These are phyloP conservation scores for Quercus wislizeni DNA, from an alignment of 306 rosid genomes.

Conservation along the genomic window DNA sequence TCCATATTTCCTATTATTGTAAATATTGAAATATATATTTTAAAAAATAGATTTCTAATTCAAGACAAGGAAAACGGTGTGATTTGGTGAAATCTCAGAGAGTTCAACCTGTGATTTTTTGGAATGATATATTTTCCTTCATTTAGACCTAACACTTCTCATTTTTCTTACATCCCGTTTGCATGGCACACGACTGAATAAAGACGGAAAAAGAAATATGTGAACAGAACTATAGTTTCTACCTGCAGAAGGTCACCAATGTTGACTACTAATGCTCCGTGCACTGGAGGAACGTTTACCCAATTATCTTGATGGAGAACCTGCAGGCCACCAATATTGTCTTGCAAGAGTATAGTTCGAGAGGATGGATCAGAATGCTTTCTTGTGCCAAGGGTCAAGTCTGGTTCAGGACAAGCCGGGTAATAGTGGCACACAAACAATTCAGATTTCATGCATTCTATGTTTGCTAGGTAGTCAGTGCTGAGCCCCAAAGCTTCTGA, in stretches of 20 bases:
- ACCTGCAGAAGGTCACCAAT: constrained; percentile 85
- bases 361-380: constrained; percentile 79
- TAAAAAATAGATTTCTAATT: no score
- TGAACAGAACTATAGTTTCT: neutral
- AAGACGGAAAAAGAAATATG: neutral
- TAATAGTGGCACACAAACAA: constrained; percentile 67
- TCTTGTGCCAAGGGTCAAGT: constrained; percentile 61
- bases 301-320: constrained; percentile 62
- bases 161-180: no score
- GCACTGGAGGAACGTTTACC: constrained; percentile 54
- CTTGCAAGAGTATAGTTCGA: constrained; percentile 67
- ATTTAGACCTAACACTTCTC: no score
- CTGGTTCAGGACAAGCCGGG: constrained; percentile 79
- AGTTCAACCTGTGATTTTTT: no score
- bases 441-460: constrained; percentile 65
- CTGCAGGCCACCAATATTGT: constrained; percentile 72
- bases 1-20: no score
- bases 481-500: constrained; percentile 68
- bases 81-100: no score
- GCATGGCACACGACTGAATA: neutral
- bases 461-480: constrained; percentile 41
- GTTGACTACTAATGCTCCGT: constrained; percentile 60
- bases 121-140: no score
- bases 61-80: no score
- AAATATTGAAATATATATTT: no score